phyloP scores from a whole-genome alignment of 805 yeast genomes.

The Isabelozyma heimii region DNA sequence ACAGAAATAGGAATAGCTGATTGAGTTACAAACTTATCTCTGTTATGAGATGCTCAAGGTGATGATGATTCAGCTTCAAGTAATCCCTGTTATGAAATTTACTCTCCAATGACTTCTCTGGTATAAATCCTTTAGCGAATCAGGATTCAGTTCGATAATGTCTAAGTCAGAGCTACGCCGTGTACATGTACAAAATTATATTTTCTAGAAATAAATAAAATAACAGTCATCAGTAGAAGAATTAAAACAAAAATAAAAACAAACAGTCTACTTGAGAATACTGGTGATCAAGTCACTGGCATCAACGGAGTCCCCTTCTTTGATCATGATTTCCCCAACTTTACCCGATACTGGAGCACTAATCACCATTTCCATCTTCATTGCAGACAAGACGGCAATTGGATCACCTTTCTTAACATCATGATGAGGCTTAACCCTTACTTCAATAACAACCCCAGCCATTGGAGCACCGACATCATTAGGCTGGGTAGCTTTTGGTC shows the following conservation, averaged over 20 bases:
- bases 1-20: too few species aligned
- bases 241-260: too few species aligned
- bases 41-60: too few species aligned
- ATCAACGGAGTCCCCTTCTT: conserved; percentile 94
- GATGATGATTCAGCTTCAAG: too few species aligned
- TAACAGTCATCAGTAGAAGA: not conserved
- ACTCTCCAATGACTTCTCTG: too few species aligned
- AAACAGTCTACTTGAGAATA: conserved; percentile 20
- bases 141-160: not conserved
- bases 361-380: conserved; percentile 99
- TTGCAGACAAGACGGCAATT: conserved; percentile 88
- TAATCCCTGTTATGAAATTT: too few species aligned
- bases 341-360: conserved; percentile 87
- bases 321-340: conserved; percentile 70
- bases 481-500: conserved; percentile 92
- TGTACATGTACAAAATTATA: not conserved
- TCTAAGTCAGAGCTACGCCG: not conserved
- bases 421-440: conserved; percentile 82
- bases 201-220: conserved; percentile 1
- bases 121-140: too few species aligned
- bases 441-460: conserved; percentile 98
- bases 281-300: conserved; percentile 78
- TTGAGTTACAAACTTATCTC: too few species aligned
- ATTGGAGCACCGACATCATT: conserved; percentile 97
- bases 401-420: conserved; percentile 97